Evolutionary conservation across 2,329 filamentous ascomycete genomes (phyloP).

Genomic region (Amesomyces nigricolor): DNA sequence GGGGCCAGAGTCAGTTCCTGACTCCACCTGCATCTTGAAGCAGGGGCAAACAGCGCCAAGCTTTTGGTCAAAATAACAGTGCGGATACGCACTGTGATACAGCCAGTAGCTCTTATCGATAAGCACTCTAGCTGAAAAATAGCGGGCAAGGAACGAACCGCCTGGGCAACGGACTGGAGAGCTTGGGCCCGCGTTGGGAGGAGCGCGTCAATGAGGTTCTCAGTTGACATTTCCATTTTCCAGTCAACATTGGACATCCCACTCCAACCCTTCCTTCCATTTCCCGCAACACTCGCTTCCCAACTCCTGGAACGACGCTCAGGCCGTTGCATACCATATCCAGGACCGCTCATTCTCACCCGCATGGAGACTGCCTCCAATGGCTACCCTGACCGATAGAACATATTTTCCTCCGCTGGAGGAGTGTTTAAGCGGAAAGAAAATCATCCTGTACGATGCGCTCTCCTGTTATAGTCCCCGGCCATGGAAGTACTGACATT

Average conservation of each 20-base stretch:
- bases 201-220: conserved; percentile 9
- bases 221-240: not conserved
- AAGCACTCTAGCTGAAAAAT: conserved; percentile 7
- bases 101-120: conserved; percentile 13
- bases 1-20: not conserved
- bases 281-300: not conserved
- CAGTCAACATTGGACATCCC: not conserved
- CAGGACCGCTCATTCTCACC: conserved; percentile 11
- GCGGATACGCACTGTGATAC: not conserved
- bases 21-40: not conserved
- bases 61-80: too few relatives aligned
- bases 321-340: conserved; percentile 8
- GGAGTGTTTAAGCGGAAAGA: conserved; percentile 76
- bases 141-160: not conserved
- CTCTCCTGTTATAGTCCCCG: conserved; percentile 4
- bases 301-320: conserved; percentile 7
- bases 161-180: conserved; percentile 9
- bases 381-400: conserved; percentile 65
- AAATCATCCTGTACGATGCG: conserved; percentile 66
- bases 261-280: not conserved
- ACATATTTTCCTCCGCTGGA: conserved; percentile 80
- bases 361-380: conserved; percentile 51
- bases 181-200: conserved; percentile 9
- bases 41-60: not conserved
- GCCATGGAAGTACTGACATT: conserved; percentile 3